These are phyloP conservation scores for Colletotrichum lini DNA, from an alignment of 2,329 filamentous ascomycete genomes.

Conservation along the genomic window DNA sequence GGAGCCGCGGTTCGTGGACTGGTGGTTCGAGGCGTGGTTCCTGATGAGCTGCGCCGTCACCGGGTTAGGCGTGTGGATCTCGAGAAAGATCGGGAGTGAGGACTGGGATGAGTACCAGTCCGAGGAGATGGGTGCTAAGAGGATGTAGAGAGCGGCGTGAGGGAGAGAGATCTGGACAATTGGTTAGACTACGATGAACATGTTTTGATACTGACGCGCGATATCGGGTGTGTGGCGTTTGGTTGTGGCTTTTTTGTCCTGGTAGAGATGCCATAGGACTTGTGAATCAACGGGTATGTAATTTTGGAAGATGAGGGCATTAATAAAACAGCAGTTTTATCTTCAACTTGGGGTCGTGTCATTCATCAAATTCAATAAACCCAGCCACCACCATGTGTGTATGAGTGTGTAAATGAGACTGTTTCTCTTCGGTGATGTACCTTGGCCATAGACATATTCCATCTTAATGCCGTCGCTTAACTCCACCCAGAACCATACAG, in stretches of 20 bases:
- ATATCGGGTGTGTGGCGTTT: slow-evolving; percentile 5
- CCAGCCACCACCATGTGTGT: no score
- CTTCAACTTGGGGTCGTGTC: background rate
- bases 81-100: slow-evolving; percentile 71
- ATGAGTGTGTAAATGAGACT: no score
- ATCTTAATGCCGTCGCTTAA: background rate
- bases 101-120: slow-evolving; percentile 73
- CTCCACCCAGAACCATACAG: background rate
- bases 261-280: slow-evolving; percentile 15
- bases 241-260: slow-evolving; percentile 12
- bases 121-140: slow-evolving; percentile 71
- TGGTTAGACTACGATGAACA: background rate
- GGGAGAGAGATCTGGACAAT: background rate
- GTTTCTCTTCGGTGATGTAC: no score
- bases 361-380: no score
- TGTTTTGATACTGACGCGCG: slow-evolving; percentile 16
- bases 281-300: background rate
- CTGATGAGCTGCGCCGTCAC: slow-evolving; percentile 77
- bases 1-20: slow-evolving; percentile 79
- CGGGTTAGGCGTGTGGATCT: slow-evolving; percentile 80
- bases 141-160: slow-evolving; percentile 22
- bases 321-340: no score
- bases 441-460: no score
- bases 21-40: slow-evolving; percentile 93
- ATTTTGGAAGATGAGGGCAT: no score